Conservation (phyloP, 2,329 filamentous ascomycete species). For the Ascomycota sp. region DNA sequence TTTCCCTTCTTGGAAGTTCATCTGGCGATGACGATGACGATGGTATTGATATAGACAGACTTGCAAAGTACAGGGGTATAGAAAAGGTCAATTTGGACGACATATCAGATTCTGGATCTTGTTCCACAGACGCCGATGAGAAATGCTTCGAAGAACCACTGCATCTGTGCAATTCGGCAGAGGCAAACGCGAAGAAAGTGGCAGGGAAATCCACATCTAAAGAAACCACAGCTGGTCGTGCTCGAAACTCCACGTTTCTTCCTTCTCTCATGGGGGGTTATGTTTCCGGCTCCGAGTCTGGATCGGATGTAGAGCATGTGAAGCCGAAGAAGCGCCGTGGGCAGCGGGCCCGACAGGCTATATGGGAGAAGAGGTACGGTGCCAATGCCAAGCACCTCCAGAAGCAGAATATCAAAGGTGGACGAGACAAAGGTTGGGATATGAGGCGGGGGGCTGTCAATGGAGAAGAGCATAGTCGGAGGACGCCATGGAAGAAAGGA, state of each 20-base stretch:
- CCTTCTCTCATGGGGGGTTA: conserved; percentile 65
- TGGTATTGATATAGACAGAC: conserved; percentile 10
- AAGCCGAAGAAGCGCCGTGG: conserved; percentile 53
- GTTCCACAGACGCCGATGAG: conserved; percentile 10
- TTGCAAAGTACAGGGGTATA: conserved; percentile 11
- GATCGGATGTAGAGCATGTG: conserved; percentile 44
- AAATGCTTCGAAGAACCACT: conserved; percentile 7
- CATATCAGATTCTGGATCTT: conserved; percentile 17
- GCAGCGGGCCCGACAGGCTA: conserved; percentile 56
- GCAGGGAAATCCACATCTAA: conserved; percentile 3
- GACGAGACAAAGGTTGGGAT: conserved; percentile 36
- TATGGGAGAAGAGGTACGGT: conserved; percentile 67
- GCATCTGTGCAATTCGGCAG: conserved; percentile 10
- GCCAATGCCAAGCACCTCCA: conserved; percentile 46
- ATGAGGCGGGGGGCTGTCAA: conserved; percentile 32
- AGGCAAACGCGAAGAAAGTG: conserved; percentile 5
- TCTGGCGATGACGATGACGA: conserved; percentile 21
- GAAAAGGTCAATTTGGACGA: conserved; percentile 18
- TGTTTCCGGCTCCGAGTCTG: conserved; percentile 53
- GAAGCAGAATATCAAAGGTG: conserved; percentile 13
- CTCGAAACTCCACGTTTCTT: conserved; percentile 38
- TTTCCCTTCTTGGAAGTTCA: conserved; percentile 23
- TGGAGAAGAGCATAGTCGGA: conserved; percentile 12
- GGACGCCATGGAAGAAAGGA: conserved; percentile 33
- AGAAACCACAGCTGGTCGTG: conserved; percentile 5